Base-by-base conservation (phyloP, 2,329 filamentous ascomycete genomes). In the Mycosphaerella sp. region DNA sequence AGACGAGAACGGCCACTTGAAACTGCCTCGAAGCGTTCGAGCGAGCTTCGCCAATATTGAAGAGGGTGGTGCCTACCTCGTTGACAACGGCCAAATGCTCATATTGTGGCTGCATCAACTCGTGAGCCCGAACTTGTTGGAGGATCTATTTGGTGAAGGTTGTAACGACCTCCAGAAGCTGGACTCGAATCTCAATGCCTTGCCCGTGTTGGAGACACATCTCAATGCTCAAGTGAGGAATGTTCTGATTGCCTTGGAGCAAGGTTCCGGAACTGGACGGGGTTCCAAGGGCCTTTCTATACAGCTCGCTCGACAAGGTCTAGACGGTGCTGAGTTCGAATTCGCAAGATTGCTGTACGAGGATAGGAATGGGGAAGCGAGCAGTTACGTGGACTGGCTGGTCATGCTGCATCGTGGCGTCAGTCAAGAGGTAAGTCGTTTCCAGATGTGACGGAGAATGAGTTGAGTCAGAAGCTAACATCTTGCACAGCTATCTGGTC, bases 371-470 rank as follows among this genome's bases (percentile, higher is more conserved):
- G 95, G 95, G 61, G 93, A 98, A 73, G 93, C 93, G 32, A 90
- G 95, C 72, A 95, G 87, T 67, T 98, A 97, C 70, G 93, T 97
- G 30, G 93, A 98, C 72, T 98, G 93, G 93, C 76, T 98, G 64
- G 93, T 98, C 52, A 87, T 95, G 70, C 79, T 97, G 56, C 93
- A 98, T 71, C 85, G 91, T 62, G 84, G 87, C 60, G 93, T 98
- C 58, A 90, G 95, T 67, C 76, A 95, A 58, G 93, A 98, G 69
- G 74, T 75, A 66, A 62, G 68, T 34, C 30, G 4, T 9, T 34
- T 63, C 35, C 6, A 42, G 30, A 34, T 34, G 13, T 21, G 9
- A 9, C 44, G 44, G 25, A 18, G 7, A 27, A 25, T 25, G 21
- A 25, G 21, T 25, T 25, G 3, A 25, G 2, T 25, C 21, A 25